Evolutionary conservation across 1,284 basidiomycete species (phyloP).

Genomic region (Puccinia novopanici): DNA sequence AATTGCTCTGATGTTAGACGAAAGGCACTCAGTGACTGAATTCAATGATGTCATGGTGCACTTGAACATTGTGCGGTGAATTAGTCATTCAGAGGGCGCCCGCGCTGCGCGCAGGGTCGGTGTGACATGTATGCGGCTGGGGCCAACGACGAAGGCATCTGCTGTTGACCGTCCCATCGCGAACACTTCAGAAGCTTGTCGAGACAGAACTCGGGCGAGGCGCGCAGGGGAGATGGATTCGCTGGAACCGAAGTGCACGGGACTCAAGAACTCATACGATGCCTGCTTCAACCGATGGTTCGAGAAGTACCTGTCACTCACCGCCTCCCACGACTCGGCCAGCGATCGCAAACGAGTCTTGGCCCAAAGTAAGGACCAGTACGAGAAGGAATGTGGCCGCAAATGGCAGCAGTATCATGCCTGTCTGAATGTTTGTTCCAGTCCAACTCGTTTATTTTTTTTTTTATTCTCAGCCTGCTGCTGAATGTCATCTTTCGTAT

Average conservation of each 20-base stretch:
- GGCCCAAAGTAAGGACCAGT: constrained; percentile 54
- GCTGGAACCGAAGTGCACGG: constrained; percentile 58
- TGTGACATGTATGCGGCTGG: no score
- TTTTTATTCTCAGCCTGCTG: neutral
- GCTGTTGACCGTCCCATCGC: no score
- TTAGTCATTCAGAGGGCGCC: no score
- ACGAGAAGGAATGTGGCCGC: constrained; percentile 57
- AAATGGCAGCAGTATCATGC: constrained; percentile 57
- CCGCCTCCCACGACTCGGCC: neutral
- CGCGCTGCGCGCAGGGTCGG: no score
- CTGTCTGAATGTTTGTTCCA: constrained; percentile 57
- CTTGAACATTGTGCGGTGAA: no score
- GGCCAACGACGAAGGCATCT: no score
- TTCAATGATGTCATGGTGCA: no score
- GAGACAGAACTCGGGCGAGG: neutral
- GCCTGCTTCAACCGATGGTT: constrained; percentile 59
- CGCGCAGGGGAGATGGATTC: constrained; percentile 55
- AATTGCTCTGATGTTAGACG: no score
- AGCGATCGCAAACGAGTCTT: constrained; percentile 6
- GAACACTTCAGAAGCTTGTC: no score
- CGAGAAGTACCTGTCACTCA: constrained; percentile 57
- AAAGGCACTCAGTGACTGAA: no score
- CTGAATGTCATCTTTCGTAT: neutral
- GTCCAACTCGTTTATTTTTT: neutral
- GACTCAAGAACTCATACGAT: constrained; percentile 59